Conservation (phyloP, 495 filamentous ascomycete genomes). For the Echria macrotheca region DNA sequence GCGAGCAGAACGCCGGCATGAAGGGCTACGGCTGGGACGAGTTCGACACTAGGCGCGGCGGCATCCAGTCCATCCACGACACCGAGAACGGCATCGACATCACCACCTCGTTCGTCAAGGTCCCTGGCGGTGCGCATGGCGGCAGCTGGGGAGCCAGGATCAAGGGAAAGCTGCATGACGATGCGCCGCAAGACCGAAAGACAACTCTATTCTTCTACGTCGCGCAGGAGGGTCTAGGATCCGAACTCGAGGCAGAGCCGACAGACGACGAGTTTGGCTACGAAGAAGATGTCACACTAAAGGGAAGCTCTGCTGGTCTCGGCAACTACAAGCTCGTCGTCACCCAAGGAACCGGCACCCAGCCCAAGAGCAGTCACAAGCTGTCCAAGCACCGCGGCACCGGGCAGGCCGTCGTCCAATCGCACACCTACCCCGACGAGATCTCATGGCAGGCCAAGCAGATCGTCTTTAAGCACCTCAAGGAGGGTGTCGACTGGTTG, state of each 20-base stretch:
- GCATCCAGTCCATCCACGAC: constrained; percentile 85
- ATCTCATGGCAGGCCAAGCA: constrained; percentile 83
- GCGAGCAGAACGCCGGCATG: constrained; percentile 93
- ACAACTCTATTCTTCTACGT: constrained; percentile 78
- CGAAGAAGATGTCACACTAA: constrained; percentile 63
- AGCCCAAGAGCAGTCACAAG: constrained; percentile 56
- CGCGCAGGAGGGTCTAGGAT: constrained; percentile 70
- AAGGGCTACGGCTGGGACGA: constrained; percentile 96
- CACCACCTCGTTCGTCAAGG: constrained; percentile 87
- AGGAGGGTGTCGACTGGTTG: constrained; percentile 63
- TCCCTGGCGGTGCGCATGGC: constrained; percentile 80
- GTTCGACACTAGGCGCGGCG: constrained; percentile 83
- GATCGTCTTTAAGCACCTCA: constrained; percentile 72
- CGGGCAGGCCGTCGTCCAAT: constrained; percentile 74
- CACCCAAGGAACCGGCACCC: constrained; percentile 58
- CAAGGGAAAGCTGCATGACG: constrained; percentile 72
- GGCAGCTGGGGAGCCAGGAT: constrained; percentile 89
- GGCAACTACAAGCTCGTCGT: constrained; percentile 83
- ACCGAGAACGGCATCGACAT: constrained; percentile 81
- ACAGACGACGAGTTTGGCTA: constrained; percentile 53
- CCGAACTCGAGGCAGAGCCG: constrained; percentile 50
- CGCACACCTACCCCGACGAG: constrained; percentile 59
- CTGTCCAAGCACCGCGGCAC: constrained; percentile 56
- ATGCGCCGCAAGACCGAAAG: constrained; percentile 55
- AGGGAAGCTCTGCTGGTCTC: constrained; percentile 65